Evolutionary conservation across 2,329 filamentous ascomycete genomes (phyloP).

Genomic region (Sarocladium kiliense): DNA sequence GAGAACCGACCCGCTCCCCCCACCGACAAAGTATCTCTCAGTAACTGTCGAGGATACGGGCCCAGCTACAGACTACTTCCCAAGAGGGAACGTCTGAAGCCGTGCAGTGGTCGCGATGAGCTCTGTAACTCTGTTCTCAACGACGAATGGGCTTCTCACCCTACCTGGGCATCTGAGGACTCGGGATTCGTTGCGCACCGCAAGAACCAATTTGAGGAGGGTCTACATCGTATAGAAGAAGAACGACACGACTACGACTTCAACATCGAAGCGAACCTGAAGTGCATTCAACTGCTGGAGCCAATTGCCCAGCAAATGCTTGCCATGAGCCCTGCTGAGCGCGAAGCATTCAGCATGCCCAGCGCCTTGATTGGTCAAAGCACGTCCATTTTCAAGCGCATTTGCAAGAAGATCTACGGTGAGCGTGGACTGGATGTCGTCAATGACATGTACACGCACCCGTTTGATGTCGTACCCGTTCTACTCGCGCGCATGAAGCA

Average conservation of each 20-base stretch:
- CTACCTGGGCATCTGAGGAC: conserved; percentile 97
- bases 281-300: conserved; percentile 93
- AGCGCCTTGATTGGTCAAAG: conserved; percentile 84
- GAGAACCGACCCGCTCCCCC: conserved; percentile 74
- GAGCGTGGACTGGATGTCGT: conserved; percentile 83
- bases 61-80: conserved; percentile 92
- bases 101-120: conserved; percentile 90
- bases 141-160: conserved; percentile 97
- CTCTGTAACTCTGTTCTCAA: conserved; percentile 91
- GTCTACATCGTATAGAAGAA: conserved; percentile 92
- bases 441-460: conserved; percentile 76
- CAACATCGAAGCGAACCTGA: conserved; percentile 91
- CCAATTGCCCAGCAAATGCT: conserved; percentile 89
- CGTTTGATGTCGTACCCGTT: conserved; percentile 83
- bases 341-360: conserved; percentile 72
- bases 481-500: conserved; percentile 86
- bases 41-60: conserved; percentile 91
- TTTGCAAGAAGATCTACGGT: conserved; percentile 96
- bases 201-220: conserved; percentile 94
- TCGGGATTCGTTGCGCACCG: conserved; percentile 95
- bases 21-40: conserved; percentile 79
- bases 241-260: conserved; percentile 98
- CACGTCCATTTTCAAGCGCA: conserved; percentile 93
- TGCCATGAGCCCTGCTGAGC: conserved; percentile 68
- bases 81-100: conserved; percentile 83